Percentiles rank a stretch among this genome's conserved stretches.
These are phyloP conservation scores for Phytophthora cactorum DNA, from an alignment of 352 stramenopile genomes.

Conservation along the genomic window DNA sequence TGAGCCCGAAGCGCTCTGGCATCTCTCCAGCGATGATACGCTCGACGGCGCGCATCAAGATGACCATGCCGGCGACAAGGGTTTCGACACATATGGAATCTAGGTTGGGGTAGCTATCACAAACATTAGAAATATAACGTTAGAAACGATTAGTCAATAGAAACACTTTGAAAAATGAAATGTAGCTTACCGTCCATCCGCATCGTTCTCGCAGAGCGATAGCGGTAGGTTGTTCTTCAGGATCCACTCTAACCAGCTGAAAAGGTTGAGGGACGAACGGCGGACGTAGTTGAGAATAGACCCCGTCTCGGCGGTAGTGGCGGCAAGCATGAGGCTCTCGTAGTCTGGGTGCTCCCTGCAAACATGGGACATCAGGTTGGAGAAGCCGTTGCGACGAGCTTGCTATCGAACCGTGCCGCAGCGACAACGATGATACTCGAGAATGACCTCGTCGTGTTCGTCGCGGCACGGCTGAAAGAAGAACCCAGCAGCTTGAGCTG, in stretches of 20 bases:
- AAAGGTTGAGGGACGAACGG: neutral
- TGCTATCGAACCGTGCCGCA: too few relatives aligned
- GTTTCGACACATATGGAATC: neutral
- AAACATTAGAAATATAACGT: neutral
- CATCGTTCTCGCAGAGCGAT: neutral
- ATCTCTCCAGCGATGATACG: neutral
- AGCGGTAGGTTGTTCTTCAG: slow-evolving; percentile 3
- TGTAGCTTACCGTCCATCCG: neutral
- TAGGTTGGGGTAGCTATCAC: neutral
- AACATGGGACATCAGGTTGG: neutral
- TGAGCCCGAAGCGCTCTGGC: neutral
- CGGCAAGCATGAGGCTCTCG: neutral
- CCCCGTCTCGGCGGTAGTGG: neutral
- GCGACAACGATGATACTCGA: too few relatives aligned
- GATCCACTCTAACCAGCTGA: neutral
- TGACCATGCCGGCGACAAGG: neutral
- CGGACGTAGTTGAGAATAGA: slow-evolving; percentile 1
- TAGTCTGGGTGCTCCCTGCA: neutral
- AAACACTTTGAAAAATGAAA: neutral
- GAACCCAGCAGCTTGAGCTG: too few relatives aligned
- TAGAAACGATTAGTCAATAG: too few relatives aligned
- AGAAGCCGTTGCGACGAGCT: neutral
- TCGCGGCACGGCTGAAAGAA: too few relatives aligned
- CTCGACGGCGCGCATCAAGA: neutral
- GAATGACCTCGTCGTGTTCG: too few relatives aligned